These are phyloP conservation scores for Sarocladium oryzae DNA, from an alignment of 2,329 filamentous ascomycete genomes.

Conservation along the genomic window DNA sequence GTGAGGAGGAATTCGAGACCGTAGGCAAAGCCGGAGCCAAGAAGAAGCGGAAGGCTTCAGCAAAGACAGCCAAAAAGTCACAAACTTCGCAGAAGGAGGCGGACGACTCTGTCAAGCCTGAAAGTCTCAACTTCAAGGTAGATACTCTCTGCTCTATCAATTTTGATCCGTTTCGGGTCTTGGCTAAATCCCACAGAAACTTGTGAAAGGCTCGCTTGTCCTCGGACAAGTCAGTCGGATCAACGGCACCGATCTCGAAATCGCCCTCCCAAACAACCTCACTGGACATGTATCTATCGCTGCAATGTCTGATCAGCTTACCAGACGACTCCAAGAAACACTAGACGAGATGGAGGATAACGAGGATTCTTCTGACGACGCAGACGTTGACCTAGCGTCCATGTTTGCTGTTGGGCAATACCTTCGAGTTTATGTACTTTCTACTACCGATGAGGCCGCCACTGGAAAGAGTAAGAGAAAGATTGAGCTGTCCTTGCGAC, in stretches of 20 bases:
- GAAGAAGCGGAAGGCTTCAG: constrained; percentile 51
- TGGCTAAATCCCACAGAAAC: constrained; percentile 46
- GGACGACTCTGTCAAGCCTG: constrained; percentile 62
- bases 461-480: constrained; percentile 64
- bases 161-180: background rate
- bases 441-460: constrained; percentile 62
- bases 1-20: constrained; percentile 66
- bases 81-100: constrained; percentile 36
- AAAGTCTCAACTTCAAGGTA: constrained; percentile 87
- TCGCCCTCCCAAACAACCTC: constrained; percentile 89
- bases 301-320: constrained; percentile 79
- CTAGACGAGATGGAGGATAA: constrained; percentile 47
- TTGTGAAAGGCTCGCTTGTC: constrained; percentile 79
- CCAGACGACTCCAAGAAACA: constrained; percentile 65
- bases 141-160: constrained; percentile 12
- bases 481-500: constrained; percentile 82
- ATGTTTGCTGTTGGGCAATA: constrained; percentile 85
- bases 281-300: constrained; percentile 85
- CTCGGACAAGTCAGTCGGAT: constrained; percentile 82
- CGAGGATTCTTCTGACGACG: constrained; percentile 43
- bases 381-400: constrained; percentile 63
- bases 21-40: constrained; percentile 38
- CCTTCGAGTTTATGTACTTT: constrained; percentile 74
- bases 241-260: constrained; percentile 67
- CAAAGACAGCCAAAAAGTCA: constrained; percentile 47